Evolutionary conservation across 345 rosid genomes (phyloP).

Genomic region (Litchi chinensis): DNA sequence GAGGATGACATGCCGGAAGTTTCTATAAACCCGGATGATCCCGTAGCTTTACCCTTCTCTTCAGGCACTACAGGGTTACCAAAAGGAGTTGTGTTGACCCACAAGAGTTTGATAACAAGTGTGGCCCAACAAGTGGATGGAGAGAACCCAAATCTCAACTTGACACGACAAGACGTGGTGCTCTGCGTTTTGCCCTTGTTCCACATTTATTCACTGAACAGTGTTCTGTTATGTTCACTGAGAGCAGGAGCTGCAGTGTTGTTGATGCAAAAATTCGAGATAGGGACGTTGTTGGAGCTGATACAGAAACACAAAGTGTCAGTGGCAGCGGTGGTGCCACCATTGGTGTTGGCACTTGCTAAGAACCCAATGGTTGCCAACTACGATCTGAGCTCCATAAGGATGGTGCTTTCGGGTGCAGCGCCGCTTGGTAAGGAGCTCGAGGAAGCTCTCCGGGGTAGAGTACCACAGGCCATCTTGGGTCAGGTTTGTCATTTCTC

Average conservation of each 20-base stretch:
- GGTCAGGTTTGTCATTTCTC: constrained; percentile 66
- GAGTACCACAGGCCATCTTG: constrained; percentile 73
- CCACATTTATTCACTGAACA: constrained; percentile 80
- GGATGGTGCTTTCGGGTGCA: constrained; percentile 88
- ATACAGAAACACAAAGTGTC: constrained; percentile 72
- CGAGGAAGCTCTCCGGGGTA: constrained; percentile 61
- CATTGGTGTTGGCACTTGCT: constrained; percentile 77
- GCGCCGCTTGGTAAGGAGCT: constrained; percentile 96
- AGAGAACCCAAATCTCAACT: constrained; percentile 74
- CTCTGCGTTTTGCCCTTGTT: constrained; percentile 86
- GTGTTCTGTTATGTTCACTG: constrained; percentile 67
- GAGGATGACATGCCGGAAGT: constrained; percentile 37
- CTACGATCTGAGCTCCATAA: constrained; percentile 67
- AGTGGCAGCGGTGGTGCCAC: constrained; percentile 87
- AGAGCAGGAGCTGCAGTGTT: constrained; percentile 77
- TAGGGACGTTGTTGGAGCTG: constrained; percentile 65
- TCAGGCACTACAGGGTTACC: constrained; percentile 96
- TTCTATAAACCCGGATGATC: constrained; percentile 49
- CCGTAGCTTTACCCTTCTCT: constrained; percentile 81
- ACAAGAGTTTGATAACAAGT: constrained; percentile 77
- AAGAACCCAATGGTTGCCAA: constrained; percentile 69
- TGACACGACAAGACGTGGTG: constrained; percentile 61
- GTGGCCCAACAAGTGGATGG: constrained; percentile 98
- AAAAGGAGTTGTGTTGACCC: constrained; percentile 84
- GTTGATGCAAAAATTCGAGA: constrained; percentile 90